Evolutionary conservation across 2,329 filamentous ascomycete genomes (phyloP), one percentile per base, ranked within the genome.

Genomic region (Lecanoromycetidae sp.): DNA sequence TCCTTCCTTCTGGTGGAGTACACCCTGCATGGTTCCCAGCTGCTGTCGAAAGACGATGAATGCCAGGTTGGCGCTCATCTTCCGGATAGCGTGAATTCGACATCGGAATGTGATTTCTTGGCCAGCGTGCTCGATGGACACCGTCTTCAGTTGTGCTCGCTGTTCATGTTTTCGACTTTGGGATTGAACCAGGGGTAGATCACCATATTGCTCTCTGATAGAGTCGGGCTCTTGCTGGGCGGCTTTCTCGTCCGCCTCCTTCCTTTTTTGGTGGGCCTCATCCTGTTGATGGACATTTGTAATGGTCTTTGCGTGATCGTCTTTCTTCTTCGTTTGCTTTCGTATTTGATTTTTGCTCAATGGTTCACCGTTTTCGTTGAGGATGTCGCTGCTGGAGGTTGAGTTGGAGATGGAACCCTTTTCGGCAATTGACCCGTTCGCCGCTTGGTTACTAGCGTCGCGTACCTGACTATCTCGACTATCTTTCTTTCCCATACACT

Each of bases 21-120:
- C 84, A 52, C 86, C 87, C 63, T 95, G 88, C 43, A 94, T 77
- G 20, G 87, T 91, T 54, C 76, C 73, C 10, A 84, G 79, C 65
- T 88, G 83, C 65, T 94, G 86, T 46, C 88, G 81, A 60, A 94
- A 82, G 49, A 94, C 76, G 35, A 94, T 69, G 63, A 94, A 94
- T 57, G 87, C 84, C 27, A 94, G 71, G 55, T 84, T 82, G 56
- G 84, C 75, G 60, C 86, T 90, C 68, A 94, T 75, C 56, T 82
- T 82, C 38, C 88, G 79, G 49, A 91, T 73, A 48, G 87, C 85
- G 62, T 90, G 83, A 17, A 91, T 70, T 27, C 85, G 75, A 29
- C 81, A 82, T 33, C 78, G 77, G 66, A 88, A 87, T 46, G 68
- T 65, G 41, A 87, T 70, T 53, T 75, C 68, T 55, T 79, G 66